Evolutionary conservation across 352 stramenopile genomes (phyloP), one percentile per base, ranked within the genome.

Genomic region (Pythium insidiosum): DNA sequence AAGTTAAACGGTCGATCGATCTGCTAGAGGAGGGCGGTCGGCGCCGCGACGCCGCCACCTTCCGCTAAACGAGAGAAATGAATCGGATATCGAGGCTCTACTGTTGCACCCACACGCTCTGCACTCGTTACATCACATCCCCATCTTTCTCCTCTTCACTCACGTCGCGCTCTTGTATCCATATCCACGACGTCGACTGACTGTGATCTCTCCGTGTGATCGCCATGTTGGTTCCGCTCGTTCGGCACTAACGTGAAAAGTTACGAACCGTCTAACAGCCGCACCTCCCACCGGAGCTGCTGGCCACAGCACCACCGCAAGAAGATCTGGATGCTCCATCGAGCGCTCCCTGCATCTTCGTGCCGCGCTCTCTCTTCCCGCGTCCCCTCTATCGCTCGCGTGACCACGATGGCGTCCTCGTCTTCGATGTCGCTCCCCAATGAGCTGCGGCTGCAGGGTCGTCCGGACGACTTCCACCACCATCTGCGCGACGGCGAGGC

Each of bases 391-490:
- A 15, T 21, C 46, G 6, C 11, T 7, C n/a, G 7, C 26, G 3
- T 20, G 19, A 23, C 28, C 22, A 39, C 41, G 28, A 39, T 30
- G 11, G 13, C 25, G 9, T 7, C 37, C 15, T 11, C 38, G 1
- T 33, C 47, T 43, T n/a, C n/a, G n/a, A 30, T 13, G 19, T 30
- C 21, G 19, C 7, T 29, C 5, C 12, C 38, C n/a, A 31, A 44
- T 24, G 48, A 56, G 35, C 40, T 56, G 2, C 48, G 48, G n/a
- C 38, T 57, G 19, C 30, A 48, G 16, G 38, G 43, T 12, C 76
- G 76, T 22, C 68, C 95, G 4, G 95, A 99, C 63, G 96, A 99
- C 68, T 96, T 98, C 59, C 97, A 99, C 78, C 94, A 99, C 64
- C 97, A 99, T 66, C 81, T 98, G 48, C 86, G 97, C 15, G 92